Base-by-base conservation (phyloP, 2,329 filamentous ascomycete genomes). In the Claviceps maximensis region DNA sequence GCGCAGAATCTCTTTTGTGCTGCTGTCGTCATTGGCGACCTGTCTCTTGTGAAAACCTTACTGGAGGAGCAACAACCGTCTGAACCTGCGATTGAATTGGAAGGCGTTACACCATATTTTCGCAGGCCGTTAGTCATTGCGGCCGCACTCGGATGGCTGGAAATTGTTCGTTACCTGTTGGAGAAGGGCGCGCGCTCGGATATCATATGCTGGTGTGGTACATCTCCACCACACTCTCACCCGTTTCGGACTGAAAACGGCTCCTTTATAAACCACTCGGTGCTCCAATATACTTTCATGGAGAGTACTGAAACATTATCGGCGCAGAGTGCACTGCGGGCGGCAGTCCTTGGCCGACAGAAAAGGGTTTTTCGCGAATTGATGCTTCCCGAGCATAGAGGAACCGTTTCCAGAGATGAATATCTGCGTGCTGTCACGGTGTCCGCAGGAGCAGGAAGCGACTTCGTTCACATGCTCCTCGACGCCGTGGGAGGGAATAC, bases 21-120 rank as follows among this genome's bases (percentile, higher is more conserved):
- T 41, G 49, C 49, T 19, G 36, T 51, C 19, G 19, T 36, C 27
- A 51, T 51, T 51, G 40, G 49, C 2, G 19, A 45, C 9, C n/a
- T 51, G 12, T 27, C n/a, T 15, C 27, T 51, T 8, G 49, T 51
- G n/a, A 45, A 45, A 17, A 27, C 29, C 6, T 17, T 51, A 15
- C 49, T 46, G 12, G 31, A 25, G 8, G 27, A 41, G 21, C 40
- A 17, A 27, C 21, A 42, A 8, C 5, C 40, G 8, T 36, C 41
- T n/a, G 19, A 10, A 1, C 19, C 49, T 31, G 12, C 40, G 15
- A 12, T 36, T 4, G 41, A 45, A 4, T n/a, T 51, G 17, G 15
- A 51, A 21, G 49, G 25, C 13, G 19, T 19, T 19, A 51, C 49
- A 33, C 41, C 49, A 25, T 51, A 51, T 21, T 51, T 51, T 36